phyloP scores from a whole-genome alignment of 805 yeast species.

The Saccharomycopsis sp. region DNA sequence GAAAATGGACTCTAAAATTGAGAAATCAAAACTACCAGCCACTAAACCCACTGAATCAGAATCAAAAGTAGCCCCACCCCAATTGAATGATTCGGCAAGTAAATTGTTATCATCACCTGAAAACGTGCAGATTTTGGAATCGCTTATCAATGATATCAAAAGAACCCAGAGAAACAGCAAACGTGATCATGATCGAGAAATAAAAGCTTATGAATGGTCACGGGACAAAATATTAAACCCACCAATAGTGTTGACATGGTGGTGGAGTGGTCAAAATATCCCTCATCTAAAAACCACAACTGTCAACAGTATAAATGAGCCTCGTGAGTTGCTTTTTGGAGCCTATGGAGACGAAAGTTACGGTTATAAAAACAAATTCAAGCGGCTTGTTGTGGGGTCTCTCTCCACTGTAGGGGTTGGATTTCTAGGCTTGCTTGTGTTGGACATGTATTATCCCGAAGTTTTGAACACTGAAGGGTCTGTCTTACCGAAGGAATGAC shows the following conservation, averaged over 20 bases:
- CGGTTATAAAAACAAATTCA: background rate
- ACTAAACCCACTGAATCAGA: background rate
- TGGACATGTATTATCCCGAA: slow-evolving; percentile 13
- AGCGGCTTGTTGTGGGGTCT: background rate
- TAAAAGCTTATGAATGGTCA: slow-evolving; percentile 20
- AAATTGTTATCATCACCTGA: slow-evolving; percentile 11
- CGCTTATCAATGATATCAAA: slow-evolving; percentile 16
- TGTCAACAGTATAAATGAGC: background rate
- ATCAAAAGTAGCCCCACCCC: background rate
- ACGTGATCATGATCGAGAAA: slow-evolving; percentile 12
- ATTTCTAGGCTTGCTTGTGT: slow-evolving; percentile 11
- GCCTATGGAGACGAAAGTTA: background rate
- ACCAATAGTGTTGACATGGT: background rate
- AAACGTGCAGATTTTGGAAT: slow-evolving; percentile 17
- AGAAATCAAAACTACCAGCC: background rate
- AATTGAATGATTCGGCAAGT: background rate
- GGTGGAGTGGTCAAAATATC: background rate
- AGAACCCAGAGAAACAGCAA: slow-evolving; percentile 7
- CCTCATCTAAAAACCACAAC: background rate
- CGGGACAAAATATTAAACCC: slow-evolving; percentile 18
- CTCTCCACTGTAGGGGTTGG: slow-evolving; percentile 8
- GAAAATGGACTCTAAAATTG: background rate
- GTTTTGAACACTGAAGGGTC: background rate
- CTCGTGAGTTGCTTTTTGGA: background rate
- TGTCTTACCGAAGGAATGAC: background rate